Evolutionary conservation across 1,284 basidiomycete species (phyloP).

Genomic region (Salmacisia buchloeana): DNA sequence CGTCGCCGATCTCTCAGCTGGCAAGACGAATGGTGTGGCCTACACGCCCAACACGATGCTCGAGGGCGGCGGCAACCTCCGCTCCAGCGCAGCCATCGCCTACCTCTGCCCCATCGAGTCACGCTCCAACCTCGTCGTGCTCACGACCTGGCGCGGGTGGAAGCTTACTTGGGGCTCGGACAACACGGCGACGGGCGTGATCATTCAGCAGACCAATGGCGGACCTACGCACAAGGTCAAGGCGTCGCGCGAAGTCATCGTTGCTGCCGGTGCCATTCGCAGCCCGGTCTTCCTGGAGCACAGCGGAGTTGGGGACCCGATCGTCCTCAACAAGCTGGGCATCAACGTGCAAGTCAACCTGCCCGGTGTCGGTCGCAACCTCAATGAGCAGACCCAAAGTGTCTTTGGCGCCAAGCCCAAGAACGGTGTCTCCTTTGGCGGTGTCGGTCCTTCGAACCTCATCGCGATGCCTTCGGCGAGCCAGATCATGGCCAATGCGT

Average conservation of each 20-base stretch:
- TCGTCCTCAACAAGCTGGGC: slow-evolving; percentile 48
- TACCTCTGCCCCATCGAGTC: slow-evolving; percentile 54
- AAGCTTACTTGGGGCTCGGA: slow-evolving; percentile 33
- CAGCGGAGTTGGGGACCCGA: slow-evolving; percentile 51
- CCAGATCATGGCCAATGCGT: slow-evolving; percentile 28
- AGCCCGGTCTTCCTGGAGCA: slow-evolving; percentile 54
- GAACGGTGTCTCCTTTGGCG: slow-evolving; percentile 16
- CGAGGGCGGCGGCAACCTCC: slow-evolving; percentile 31
- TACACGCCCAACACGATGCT: slow-evolving; percentile 55
- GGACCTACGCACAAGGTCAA: slow-evolving; percentile 37
- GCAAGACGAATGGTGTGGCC: slow-evolving; percentile 55
- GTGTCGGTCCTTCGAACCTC: slow-evolving; percentile 33
- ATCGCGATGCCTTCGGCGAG: slow-evolving; percentile 29
- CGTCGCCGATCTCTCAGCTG: slow-evolving; percentile 59
- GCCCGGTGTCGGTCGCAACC: slow-evolving; percentile 50
- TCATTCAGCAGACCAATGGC: slow-evolving; percentile 24
- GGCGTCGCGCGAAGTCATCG: slow-evolving; percentile 52
- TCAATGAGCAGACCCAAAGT: slow-evolving; percentile 53
- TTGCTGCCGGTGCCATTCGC: slow-evolving; percentile 53
- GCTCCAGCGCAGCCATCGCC: slow-evolving; percentile 54
- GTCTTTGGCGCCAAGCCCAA: slow-evolving; percentile 26
- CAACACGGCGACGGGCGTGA: slow-evolving; percentile 25
- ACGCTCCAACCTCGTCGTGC: slow-evolving; percentile 64
- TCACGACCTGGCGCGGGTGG: slow-evolving; percentile 50
- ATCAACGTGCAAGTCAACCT: slow-evolving; percentile 46